Base-by-base conservation (phyloP, 1,139 yeast species). In the Yamadazyma jaroonii region DNA sequence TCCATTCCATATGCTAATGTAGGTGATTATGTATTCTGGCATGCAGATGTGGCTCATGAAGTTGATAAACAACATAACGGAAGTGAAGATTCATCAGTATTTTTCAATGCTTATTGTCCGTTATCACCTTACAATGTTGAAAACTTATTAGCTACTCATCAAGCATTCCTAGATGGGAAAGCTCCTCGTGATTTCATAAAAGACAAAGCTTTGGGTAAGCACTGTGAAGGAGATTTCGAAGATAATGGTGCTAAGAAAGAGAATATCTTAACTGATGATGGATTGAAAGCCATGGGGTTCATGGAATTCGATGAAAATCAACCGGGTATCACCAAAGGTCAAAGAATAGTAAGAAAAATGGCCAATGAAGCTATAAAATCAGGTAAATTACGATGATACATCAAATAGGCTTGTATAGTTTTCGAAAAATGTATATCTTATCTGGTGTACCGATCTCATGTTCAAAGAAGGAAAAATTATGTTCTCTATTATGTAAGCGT, bases 1-100 rank as follows among this genome's bases (percentile, higher is more conserved):
- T 54, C 59, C 9, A 57, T 65, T 33, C 71, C 72, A 3, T 48
- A 55, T 28, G 72, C 64, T 7, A 45, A 57, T 8, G 56, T 64
- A 23, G 72, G 72, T 2, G 75, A 72, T 44, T 66, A 59, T 44
- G 76, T 74, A 0, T 67, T 65, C 37, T 74, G 79, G 79, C 79
- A 74, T 49, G 58, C 67, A 40, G 79, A 74, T 46, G 38, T 62
- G 29, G 58, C 67, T 20, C 79, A 74, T 50, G 69, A 69, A n/a
- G 78, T 73, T 8, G 78, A 73, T 42, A 51, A 54, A 15, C 56
- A 53, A 4, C 77, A 72, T 45, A 43, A 42, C 13, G 78, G 77
- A 2, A 35, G 38, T 9, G 43, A 47, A 3, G 69, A 67, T 43
- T 67, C 77, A 3, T 58, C 68, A 6, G 78, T 70, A 6, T 51